Percentiles rank a stretch among this genome's conserved stretches.
Evolutionary conservation across 1,284 basidiomycete species (phyloP).

Genomic region (Cryptococcus sp.): DNA sequence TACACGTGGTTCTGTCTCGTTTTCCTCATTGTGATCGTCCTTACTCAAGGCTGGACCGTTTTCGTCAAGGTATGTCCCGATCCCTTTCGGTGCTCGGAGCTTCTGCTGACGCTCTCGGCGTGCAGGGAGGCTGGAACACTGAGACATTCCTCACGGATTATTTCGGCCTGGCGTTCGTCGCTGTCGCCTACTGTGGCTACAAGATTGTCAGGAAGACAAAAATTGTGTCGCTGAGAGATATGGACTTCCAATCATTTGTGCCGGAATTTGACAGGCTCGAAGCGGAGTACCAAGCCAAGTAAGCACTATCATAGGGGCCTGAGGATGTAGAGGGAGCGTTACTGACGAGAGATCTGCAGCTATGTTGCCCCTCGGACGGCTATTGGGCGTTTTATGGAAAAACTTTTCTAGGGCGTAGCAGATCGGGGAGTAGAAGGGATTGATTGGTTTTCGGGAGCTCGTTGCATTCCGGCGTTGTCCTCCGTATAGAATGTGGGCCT

Average conservation of each 20-base stretch:
- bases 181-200: constrained; percentile 19
- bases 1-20: constrained; percentile 15
- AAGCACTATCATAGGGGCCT: neutral
- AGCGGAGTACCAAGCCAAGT: constrained; percentile 10
- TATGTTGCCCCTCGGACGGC: constrained; percentile 4
- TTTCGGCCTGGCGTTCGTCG: constrained; percentile 27
- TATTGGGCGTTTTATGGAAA: constrained; percentile 4
- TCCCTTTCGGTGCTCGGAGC: neutral
- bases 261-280: constrained; percentile 16
- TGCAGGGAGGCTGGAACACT: constrained; percentile 13
- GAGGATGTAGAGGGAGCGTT: neutral
- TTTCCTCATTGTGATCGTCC: constrained; percentile 6
- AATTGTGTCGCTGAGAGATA: constrained; percentile 6
- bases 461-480: too few relatives aligned
- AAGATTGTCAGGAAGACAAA: constrained; percentile 18
- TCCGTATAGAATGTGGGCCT: too few relatives aligned
- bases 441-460: too few relatives aligned
- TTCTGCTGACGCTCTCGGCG: neutral
- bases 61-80: constrained; percentile 10
- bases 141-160: constrained; percentile 17
- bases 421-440: neutral
- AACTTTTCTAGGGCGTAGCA: constrained; percentile 2
- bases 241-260: constrained; percentile 15
- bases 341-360: neutral
- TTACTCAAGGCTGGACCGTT: constrained; percentile 22